These are phyloP conservation scores for Sphaerulina vaccinii DNA, from an alignment of 2,329 filamentous ascomycete genomes.

Conservation along the genomic window DNA sequence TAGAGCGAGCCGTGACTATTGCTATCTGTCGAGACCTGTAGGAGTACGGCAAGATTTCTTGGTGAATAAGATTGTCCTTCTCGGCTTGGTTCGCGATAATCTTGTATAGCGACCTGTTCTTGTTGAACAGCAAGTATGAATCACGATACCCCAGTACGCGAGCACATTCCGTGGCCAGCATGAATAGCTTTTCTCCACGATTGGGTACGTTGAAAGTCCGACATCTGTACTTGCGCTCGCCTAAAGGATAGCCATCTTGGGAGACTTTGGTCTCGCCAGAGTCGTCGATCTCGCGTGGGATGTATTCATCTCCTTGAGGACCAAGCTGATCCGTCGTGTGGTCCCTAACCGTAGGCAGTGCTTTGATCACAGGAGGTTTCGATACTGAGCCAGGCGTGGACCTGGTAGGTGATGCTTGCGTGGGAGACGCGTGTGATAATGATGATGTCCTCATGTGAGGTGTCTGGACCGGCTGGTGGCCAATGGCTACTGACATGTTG, in stretches of 20 bases:
- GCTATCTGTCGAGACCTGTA: constrained; percentile 98
- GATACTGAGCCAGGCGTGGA: constrained; percentile 64
- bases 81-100: constrained; percentile 95
- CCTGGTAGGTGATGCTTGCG: constrained; percentile 68
- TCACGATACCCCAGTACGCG: constrained; percentile 91
- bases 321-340: constrained; percentile 96
- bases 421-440: constrained; percentile 53
- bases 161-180: constrained; percentile 97
- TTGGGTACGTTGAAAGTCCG: constrained; percentile 91
- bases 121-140: constrained; percentile 98
- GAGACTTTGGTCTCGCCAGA: constrained; percentile 93
- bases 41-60: constrained; percentile 95
- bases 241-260: constrained; percentile 74
- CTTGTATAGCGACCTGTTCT: constrained; percentile 93
- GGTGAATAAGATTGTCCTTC: constrained; percentile 92
- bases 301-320: constrained; percentile 85
- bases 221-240: constrained; percentile 84
- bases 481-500: constrained; percentile 51
- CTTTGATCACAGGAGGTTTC: constrained; percentile 80
- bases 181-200: constrained; percentile 90
- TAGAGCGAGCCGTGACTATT: constrained; percentile 93
- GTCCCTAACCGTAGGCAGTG: constrained; percentile 89
- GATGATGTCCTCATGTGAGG: constrained; percentile 54
- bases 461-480: constrained; percentile 48
- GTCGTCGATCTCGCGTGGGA: constrained; percentile 89